These are phyloP conservation scores for Puccinia sorghi DNA, from an alignment of 1,284 basidiomycete genomes.

Conservation along the genomic window DNA sequence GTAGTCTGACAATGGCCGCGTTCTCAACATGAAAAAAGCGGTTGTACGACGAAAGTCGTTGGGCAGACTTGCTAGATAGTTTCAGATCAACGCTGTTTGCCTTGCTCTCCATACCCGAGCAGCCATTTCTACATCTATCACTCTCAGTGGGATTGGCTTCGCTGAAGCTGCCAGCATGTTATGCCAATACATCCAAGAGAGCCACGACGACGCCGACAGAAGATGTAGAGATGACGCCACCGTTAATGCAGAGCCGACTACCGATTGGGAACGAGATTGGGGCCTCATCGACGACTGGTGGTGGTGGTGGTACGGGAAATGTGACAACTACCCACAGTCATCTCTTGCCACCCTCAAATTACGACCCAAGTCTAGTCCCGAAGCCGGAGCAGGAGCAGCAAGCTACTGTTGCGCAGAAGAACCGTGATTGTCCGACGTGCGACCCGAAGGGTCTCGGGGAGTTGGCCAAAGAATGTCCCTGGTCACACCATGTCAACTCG, in stretches of 20 bases:
- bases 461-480: constrained; percentile 46
- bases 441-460: constrained; percentile 37
- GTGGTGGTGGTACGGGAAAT: neutral
- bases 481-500: constrained; percentile 47
- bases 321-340: neutral
- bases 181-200: neutral
- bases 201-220: neutral
- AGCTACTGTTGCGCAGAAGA: neutral
- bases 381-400: neutral
- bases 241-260: constrained; percentile 2
- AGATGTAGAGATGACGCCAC: constrained; percentile 42
- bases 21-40: constrained; percentile 62
- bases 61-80: constrained; percentile 70
- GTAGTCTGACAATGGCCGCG: neutral
- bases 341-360: constrained; percentile 27
- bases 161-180: constrained; percentile 76
- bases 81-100: constrained; percentile 82
- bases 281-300: neutral
- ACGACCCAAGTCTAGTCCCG: constrained; percentile 28
- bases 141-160: constrained; percentile 84
- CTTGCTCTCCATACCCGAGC: constrained; percentile 79
- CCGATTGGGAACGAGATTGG: neutral
- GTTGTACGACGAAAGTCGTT: constrained; percentile 75
- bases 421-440: constrained; percentile 40
- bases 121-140: constrained; percentile 79